Evolutionary conservation across 306 rosid species (phyloP).

Genomic region (Prunus padus): DNA sequence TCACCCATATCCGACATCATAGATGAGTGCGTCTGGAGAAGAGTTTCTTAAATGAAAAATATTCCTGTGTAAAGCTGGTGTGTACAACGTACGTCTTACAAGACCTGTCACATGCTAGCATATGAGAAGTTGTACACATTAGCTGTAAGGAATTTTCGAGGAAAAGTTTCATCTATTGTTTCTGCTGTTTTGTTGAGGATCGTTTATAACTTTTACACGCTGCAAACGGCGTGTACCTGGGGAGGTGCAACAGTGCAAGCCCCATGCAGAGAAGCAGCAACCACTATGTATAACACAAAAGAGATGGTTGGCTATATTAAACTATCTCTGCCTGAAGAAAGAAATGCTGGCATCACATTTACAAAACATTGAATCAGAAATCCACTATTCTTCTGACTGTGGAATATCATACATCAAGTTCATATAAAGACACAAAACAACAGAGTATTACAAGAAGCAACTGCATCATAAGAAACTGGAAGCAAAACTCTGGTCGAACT

Average conservation of each 20-base stretch:
- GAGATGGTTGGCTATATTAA: not conserved
- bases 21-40: not conserved
- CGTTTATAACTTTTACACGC: not conserved
- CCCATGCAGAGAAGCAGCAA: not conserved
- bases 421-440: slow-evolving; percentile 16
- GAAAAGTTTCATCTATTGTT: too few species aligned
- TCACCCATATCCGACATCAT: too few species aligned
- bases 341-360: slow-evolving; percentile 8
- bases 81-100: not conserved
- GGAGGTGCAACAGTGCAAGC: not conserved
- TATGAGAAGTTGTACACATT: too few species aligned
- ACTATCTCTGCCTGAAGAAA: not conserved
- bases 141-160: too few species aligned
- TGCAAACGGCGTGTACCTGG: not conserved
- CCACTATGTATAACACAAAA: not conserved
- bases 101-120: not conserved
- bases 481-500: not conserved
- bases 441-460: slow-evolving; percentile 12
- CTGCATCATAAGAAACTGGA: not conserved
- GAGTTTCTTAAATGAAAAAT: not conserved
- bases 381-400: not conserved
- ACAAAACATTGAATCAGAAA: slow-evolving; percentile 1
- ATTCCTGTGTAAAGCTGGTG: not conserved
- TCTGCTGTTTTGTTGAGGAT: too few species aligned
- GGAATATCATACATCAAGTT: slow-evolving; percentile 25